phyloP scores from a whole-genome alignment of 305 asterid genomes.

The Fraxinus latifolia region DNA sequence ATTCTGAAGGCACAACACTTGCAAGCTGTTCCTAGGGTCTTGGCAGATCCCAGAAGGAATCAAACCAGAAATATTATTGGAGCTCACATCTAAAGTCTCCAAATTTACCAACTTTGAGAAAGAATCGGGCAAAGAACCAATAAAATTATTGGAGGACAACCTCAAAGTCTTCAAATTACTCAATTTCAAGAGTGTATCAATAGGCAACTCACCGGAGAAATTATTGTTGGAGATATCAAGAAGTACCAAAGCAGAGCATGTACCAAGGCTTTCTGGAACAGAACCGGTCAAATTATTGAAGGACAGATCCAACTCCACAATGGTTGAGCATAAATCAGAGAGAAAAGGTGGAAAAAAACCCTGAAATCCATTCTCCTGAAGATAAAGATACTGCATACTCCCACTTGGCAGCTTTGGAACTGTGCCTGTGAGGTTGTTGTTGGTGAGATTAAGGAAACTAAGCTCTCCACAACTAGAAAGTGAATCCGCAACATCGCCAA shows the following conservation, averaged over 20 bases:
- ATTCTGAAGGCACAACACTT: slow-evolving; percentile 66
- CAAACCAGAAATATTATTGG: slow-evolving; percentile 64
- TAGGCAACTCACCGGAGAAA: slow-evolving; percentile 75
- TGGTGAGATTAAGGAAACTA: slow-evolving; percentile 66
- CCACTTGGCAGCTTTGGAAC: slow-evolving; percentile 53
- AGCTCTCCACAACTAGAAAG: slow-evolving; percentile 56
- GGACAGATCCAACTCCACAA: slow-evolving; percentile 65
- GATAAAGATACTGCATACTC: slow-evolving; percentile 55
- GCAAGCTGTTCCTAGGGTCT: slow-evolving; percentile 49
- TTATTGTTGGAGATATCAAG: slow-evolving; percentile 65
- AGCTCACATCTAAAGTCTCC: slow-evolving; percentile 77
- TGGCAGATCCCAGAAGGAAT: slow-evolving; percentile 68
- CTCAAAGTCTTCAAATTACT: slow-evolving; percentile 51
- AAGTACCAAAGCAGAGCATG: slow-evolving; percentile 56
- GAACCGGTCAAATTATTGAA: slow-evolving; percentile 60
- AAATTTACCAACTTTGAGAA: slow-evolving; percentile 43
- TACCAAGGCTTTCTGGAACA: slow-evolving; percentile 53
- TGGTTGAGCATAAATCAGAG: slow-evolving; percentile 55
- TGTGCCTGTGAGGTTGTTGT: slow-evolving; percentile 53
- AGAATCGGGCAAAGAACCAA: slow-evolving; percentile 65
- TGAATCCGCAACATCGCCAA: slow-evolving; percentile 51
- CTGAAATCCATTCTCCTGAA: slow-evolving; percentile 47
- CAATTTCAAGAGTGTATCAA: slow-evolving; percentile 50
- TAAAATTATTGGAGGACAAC: slow-evolving; percentile 65
- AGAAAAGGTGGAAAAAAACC: slow-evolving; percentile 46